These are phyloP conservation scores for Yueomyces sp. DNA, from an alignment of 805 yeast species.

Conservation along the genomic window DNA sequence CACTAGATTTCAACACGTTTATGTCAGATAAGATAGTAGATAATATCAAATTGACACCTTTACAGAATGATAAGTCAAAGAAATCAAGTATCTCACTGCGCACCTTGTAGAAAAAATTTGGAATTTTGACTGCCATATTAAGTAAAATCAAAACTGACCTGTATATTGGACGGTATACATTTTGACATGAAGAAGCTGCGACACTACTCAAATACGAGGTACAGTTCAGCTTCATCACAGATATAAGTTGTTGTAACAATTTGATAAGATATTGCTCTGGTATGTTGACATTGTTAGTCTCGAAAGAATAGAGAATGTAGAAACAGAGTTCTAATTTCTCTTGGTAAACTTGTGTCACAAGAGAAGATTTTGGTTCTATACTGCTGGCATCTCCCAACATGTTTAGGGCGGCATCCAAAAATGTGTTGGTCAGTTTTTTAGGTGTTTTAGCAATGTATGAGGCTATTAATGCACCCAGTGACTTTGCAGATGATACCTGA, in stretches of 20 bases:
- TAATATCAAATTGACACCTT: constrained; percentile 48
- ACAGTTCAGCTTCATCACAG: constrained; percentile 33
- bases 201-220: constrained; percentile 35
- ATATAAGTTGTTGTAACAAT: constrained; percentile 15
- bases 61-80: constrained; percentile 50
- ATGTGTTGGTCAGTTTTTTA: constrained; percentile 22
- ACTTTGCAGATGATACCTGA: constrained; percentile 55
- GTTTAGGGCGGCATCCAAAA: constrained; percentile 29
- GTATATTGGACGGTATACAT: constrained; percentile 45
- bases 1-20: constrained; percentile 24
- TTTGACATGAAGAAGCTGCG: constrained; percentile 24
- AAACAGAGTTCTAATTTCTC: constrained; percentile 60
- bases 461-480: constrained; percentile 68
- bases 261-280: constrained; percentile 18
- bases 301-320: constrained; percentile 25
- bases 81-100: constrained; percentile 41
- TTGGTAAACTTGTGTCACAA: constrained; percentile 38
- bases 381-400: constrained; percentile 44
- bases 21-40: constrained; percentile 47
- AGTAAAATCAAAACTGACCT: constrained; percentile 42
- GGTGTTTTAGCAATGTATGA: constrained; percentile 38
- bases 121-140: constrained; percentile 29
- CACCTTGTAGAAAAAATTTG: constrained; percentile 31
- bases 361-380: constrained; percentile 25
- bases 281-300: constrained; percentile 9